A percentile compares a stretch with the other conserved stretches of the same genome.
Conservation (phyloP, 495 filamentous ascomycete species). For the Rhizodiscina lignyota region DNA sequence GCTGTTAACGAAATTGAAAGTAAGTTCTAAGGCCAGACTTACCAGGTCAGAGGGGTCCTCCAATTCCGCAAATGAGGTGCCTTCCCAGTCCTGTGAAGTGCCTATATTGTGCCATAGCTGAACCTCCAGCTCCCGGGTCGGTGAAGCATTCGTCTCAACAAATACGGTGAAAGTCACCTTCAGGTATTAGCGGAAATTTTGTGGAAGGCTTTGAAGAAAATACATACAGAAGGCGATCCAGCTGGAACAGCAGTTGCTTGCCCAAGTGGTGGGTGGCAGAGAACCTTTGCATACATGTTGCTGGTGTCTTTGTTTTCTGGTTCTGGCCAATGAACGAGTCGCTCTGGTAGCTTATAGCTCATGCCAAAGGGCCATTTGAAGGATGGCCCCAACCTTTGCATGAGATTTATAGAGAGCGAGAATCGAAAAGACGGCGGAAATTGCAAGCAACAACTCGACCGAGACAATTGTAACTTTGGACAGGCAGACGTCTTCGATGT, state of each 20-base stretch:
- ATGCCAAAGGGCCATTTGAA: too few species aligned
- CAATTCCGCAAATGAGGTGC: constrained; percentile 18
- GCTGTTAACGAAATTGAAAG: too few species aligned
- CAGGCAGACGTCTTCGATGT: too few species aligned
- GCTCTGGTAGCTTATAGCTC: not conserved
- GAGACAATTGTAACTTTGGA: too few species aligned
- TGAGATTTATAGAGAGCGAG: too few species aligned
- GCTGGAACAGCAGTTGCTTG: constrained; percentile 44
- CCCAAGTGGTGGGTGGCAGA: constrained; percentile 49
- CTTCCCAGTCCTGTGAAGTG: constrained; percentile 28
- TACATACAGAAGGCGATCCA: constrained; percentile 12
- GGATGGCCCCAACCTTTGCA: too few species aligned
- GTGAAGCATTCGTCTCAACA: constrained; percentile 43
- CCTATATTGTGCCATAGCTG: constrained; percentile 58
- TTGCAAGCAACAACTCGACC: too few species aligned
- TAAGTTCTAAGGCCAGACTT: too few species aligned
- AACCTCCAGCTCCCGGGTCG: constrained; percentile 48
- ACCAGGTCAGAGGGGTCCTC: too few species aligned
- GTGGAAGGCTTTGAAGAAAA: not conserved
- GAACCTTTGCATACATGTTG: constrained; percentile 32
- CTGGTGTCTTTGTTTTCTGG: not conserved
- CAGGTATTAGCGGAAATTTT: constrained; percentile 1
- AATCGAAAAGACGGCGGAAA: too few species aligned
- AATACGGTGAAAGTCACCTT: constrained; percentile 48
- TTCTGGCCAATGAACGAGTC: not conserved